Evolutionary conservation across 139 green algal genomes (phyloP), one percentile per base, ranked within the genome.

Genomic region (Trebouxia sp.): DNA sequence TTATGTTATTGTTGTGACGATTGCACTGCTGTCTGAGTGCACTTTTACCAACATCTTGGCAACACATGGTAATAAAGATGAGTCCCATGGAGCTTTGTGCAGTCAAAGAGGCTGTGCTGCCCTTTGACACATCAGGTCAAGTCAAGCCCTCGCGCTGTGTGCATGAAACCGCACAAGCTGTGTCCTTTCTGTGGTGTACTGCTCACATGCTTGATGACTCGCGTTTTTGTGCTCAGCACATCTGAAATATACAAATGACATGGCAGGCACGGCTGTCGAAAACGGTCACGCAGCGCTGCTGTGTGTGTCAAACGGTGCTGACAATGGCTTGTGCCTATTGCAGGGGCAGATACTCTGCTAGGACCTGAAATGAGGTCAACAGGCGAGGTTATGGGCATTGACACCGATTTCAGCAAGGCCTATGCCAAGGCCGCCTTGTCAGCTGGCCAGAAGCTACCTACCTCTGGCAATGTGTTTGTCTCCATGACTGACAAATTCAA

Each of bases 331-430:
- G 22, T 77, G 67, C 26, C 6, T n/a, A 62, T 56, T 48, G 58
- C 75, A 85, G 82, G 82, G 3, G 92, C 93, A 1, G 97, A 99
- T 88, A 97, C 94, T 3, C 89, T 99, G 80, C 89, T 99, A 47
- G 97, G 97, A 20, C 97, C 97, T 1, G 97, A 99, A 89, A 99
- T 99, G 97, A 87, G 96, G 56, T 97, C 90, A 74, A 99, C 97
- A 24, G 97, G 97, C 20, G 96, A 99, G 88, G 96, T 99, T 15
- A 98, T 98, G 94, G 94, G 93, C 87, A 95, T 98, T 72, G 94
- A 98, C 88, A 83, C 77, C n/a, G 88, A 90, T 39, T 99, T 98
- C 77, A 85, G 87, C 17, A 91, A 87, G 45, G 96, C 97, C 14
- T 99, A 97, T 75, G 94, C 96, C 76, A 99, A 99, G 93, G 97